phyloP scores from a whole-genome alignment of 805 yeast genomes.

The Candida stauntonica region DNA sequence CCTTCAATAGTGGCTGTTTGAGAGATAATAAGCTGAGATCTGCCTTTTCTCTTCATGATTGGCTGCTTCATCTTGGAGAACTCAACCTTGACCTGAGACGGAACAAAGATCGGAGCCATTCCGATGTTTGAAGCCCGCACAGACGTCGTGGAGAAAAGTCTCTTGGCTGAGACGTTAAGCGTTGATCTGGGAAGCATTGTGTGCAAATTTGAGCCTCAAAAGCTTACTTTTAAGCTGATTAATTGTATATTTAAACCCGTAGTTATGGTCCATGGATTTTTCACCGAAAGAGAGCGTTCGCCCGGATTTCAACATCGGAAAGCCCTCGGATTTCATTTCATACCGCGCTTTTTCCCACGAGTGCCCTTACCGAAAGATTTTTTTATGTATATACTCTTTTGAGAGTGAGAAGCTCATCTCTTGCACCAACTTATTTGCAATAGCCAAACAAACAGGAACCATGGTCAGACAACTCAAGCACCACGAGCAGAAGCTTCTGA shows the following conservation, averaged over 20 bases:
- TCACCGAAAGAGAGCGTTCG: too few relatives aligned
- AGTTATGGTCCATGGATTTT: too few relatives aligned
- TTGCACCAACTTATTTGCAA: neutral
- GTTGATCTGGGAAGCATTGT: conserved; percentile 12
- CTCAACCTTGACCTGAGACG: conserved; percentile 53
- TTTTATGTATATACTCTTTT: neutral
- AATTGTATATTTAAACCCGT: too few relatives aligned
- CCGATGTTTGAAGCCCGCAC: conserved; percentile 65
- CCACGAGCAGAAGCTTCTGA: conserved; percentile 91
- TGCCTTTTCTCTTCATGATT: conserved; percentile 62
- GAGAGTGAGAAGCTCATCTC: conserved; percentile 1
- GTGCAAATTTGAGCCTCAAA: too few relatives aligned
- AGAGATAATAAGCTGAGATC: conserved; percentile 51
- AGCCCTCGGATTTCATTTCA: too few relatives aligned
- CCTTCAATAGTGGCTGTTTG: conserved; percentile 62
- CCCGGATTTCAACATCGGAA: too few relatives aligned
- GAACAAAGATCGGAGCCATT: conserved; percentile 64
- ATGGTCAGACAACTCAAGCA: conserved; percentile 89
- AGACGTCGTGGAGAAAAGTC: conserved; percentile 33
- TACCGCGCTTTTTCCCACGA: neutral
- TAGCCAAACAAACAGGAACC: neutral
- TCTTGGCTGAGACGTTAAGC: too few relatives aligned
- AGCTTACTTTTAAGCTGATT: neutral
- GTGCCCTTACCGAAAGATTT: conserved; percentile 3
- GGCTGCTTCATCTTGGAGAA: conserved; percentile 50